Evolutionary conservation across 208 protist genomes (phyloP).

Genomic region (Crithidia bombi): DNA sequence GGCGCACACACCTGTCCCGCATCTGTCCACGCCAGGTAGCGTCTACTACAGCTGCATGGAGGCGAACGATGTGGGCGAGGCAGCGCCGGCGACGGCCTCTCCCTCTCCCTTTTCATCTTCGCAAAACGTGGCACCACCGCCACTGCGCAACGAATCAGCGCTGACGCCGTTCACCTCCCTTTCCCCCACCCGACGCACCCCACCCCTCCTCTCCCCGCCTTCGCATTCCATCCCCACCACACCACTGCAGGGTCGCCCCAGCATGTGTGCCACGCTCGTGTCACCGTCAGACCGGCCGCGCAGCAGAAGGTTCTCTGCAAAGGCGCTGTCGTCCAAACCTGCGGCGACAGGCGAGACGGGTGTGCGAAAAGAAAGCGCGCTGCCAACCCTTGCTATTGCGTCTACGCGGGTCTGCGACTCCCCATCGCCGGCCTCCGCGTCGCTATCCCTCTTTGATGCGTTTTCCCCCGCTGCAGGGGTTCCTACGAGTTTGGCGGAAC

Average conservation of each 20-base stretch:
- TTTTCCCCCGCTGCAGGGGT: not conserved
- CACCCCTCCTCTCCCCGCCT: not conserved
- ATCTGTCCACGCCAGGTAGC: not conserved
- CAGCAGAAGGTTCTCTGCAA: too few relatives aligned
- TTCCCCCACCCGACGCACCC: not conserved
- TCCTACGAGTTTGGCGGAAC: too few relatives aligned
- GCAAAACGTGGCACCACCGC: not conserved
- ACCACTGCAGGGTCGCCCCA: too few relatives aligned
- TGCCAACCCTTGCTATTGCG: too few relatives aligned
- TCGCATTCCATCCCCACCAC: not conserved
- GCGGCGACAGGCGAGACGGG: too few relatives aligned
- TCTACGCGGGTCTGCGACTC: not conserved
- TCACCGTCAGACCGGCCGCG: too few relatives aligned
- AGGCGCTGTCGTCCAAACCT: too few relatives aligned
- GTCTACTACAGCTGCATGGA: slow-evolving; percentile 7
- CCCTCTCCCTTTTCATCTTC: not conserved
- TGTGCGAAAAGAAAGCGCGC: too few relatives aligned
- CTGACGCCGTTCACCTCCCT: not conserved
- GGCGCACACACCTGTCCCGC: too few relatives aligned
- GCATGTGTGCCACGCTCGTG: too few relatives aligned
- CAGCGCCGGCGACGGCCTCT: not conserved
- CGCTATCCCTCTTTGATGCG: not conserved
- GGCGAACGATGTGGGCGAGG: not conserved
- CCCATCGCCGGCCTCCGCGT: slow-evolving; percentile 1
- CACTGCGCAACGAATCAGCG: not conserved